Base-by-base conservation (phyloP, 2,329 filamentous ascomycete genomes). In the Helotiales sp. region DNA sequence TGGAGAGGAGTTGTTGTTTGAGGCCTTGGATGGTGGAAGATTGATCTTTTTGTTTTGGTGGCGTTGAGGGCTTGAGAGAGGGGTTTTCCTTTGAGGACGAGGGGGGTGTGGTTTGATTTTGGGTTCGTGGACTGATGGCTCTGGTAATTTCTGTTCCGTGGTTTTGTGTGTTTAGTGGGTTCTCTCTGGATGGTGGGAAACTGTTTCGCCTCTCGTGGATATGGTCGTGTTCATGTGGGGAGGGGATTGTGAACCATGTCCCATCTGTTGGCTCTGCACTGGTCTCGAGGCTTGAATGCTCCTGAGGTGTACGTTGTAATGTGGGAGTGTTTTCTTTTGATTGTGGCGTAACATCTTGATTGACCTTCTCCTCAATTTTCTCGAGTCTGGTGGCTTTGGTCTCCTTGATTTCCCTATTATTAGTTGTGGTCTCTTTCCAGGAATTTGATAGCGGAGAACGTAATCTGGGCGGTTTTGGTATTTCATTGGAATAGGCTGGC, bases 1-100 rank as follows among this genome's bases (percentile, higher is more conserved):
- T 66, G 2, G 65, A 61, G 6, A 66, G 54, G 22, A 70, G 22
- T 40, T 64, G 69, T 45, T 70, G 58, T 10, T 63, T 71, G 28
- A 70, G 54, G 1, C 57, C 7, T 37, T 65, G 66, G n/a, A 66
- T 59, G 8, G 64, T 59, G 8, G 64, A 50, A 22, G 60, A 61
- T 47, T 61, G 34, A 13, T 68, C 47, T 34, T 32, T 50, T 6
- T 65, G 26, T 40, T 70, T 60, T 30, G 67, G 64, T 1, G 64
- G 32, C 7, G 50, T 40, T 17, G 64, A 69, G 7, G 64, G 32
- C n/a, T 58, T 63, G 24, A 67, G 65, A 45, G 65, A 66, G 50
- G 60, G 54, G 28, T 30, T 66, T 61, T 50, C 58, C 3, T n/a
- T n/a, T n/a, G n/a, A n/a, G n/a, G 65, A 69, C 13, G 28, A 57